These are phyloP conservation scores for Gossypium trilobum DNA, from an alignment of 441 rosid species.

Conservation along the genomic window DNA sequence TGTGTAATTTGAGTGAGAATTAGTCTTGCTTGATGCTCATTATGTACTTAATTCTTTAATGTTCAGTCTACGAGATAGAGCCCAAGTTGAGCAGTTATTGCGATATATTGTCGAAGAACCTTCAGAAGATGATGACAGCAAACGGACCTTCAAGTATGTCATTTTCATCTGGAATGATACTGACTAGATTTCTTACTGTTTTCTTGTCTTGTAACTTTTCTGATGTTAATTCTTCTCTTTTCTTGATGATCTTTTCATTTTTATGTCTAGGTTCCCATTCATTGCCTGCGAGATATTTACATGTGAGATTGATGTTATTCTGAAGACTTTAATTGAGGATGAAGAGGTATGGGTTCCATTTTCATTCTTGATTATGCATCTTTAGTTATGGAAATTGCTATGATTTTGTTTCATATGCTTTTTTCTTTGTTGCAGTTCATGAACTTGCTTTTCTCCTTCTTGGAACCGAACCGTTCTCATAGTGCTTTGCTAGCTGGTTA, in stretches of 20 bases:
- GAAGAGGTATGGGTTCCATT: conserved; percentile 50
- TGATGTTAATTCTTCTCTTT: conserved; percentile 7
- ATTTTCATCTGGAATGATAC: conserved; percentile 4
- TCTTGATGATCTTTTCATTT: conserved; percentile 11
- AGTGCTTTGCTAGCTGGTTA: conserved; percentile 92
- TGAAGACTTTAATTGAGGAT: conserved; percentile 83
- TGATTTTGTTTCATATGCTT: background rate
- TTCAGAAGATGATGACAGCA: conserved; percentile 71
- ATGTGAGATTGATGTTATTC: conserved; percentile 89
- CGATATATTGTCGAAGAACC: conserved; percentile 69
- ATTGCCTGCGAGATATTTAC: conserved; percentile 93
- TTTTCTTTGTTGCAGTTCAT: conserved; percentile 53
- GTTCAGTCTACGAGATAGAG: conserved; percentile 63
- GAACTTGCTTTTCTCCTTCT: conserved; percentile 83
- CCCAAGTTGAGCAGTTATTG: conserved; percentile 70
- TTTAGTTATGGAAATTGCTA: conserved; percentile 3
- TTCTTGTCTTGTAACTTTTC: conserved; percentile 5
- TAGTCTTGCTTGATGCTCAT: background rate
- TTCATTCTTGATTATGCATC: conserved; percentile 1
- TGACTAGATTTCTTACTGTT: conserved; percentile 1
- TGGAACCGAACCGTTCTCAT: conserved; percentile 79
- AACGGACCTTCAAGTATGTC: conserved; percentile 74
- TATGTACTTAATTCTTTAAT: conserved; percentile 19
- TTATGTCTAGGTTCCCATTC: conserved; percentile 70
- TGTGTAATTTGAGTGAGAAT: background rate